A percentile compares a stretch with the other conserved stretches of the same genome.
These are phyloP conservation scores for Zasmidium citrigriseum DNA, from an alignment of 2,329 filamentous ascomycete species.

Conservation along the genomic window DNA sequence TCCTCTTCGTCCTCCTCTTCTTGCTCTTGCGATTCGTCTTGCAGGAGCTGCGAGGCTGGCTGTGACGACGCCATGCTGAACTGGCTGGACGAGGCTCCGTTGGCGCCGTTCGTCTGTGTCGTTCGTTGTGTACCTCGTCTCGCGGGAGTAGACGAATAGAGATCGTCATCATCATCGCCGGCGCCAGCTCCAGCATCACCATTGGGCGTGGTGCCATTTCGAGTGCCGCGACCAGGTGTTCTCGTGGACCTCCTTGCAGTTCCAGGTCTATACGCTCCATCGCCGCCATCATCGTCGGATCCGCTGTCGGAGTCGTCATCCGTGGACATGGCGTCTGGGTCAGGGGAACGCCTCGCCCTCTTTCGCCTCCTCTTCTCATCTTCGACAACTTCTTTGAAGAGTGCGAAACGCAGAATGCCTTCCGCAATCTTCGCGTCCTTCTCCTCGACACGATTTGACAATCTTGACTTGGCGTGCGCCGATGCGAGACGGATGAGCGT, in stretches of 20 bases:
- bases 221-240: slow-evolving; percentile 27
- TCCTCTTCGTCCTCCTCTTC: slow-evolving; percentile 34
- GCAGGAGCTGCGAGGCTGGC: slow-evolving; percentile 69
- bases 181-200: slow-evolving; percentile 32
- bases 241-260: slow-evolving; percentile 27
- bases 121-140: slow-evolving; percentile 33
- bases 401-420: slow-evolving; percentile 84
- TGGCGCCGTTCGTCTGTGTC: slow-evolving; percentile 37
- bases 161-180: slow-evolving; percentile 52
- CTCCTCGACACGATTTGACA: slow-evolving; percentile 87
- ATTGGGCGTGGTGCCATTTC: slow-evolving; percentile 25
- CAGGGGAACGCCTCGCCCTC: slow-evolving; percentile 65
- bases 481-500: slow-evolving; percentile 97
- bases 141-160: slow-evolving; percentile 47
- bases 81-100: slow-evolving; percentile 47
- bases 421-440: slow-evolving; percentile 87
- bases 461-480: slow-evolving; percentile 87
- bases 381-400: slow-evolving; percentile 92
- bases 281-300: slow-evolving; percentile 59
- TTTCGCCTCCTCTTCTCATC: slow-evolving; percentile 80
- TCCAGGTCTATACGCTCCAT: slow-evolving; percentile 31
- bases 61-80: slow-evolving; percentile 78
- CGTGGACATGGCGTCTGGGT: slow-evolving; percentile 56
- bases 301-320: slow-evolving; percentile 58
- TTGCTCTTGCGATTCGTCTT: slow-evolving; percentile 53